Conservation (phyloP, 192 early-diverging fungal genomes). For the Podochytrium sp. region DNA sequence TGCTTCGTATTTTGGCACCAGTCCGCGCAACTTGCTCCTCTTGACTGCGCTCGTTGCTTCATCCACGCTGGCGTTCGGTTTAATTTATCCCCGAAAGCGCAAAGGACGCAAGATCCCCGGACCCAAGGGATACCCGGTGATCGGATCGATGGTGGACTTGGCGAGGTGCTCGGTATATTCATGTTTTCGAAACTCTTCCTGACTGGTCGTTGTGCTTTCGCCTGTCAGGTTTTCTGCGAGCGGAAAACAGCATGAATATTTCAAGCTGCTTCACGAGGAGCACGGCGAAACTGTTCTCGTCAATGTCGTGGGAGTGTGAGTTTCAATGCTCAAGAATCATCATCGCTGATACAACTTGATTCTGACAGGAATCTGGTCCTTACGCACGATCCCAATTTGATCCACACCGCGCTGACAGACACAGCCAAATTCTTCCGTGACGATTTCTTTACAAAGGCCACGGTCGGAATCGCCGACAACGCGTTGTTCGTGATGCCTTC, state of each 20-base stretch:
- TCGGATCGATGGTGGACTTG: slow-evolving; percentile 27
- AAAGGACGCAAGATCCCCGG: slow-evolving; percentile 13
- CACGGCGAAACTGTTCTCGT: not conserved
- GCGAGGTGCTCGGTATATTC: not conserved
- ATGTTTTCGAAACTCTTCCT: too few relatives aligned
- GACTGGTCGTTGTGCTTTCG: too few relatives aligned
- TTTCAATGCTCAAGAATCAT: not conserved
- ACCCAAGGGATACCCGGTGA: slow-evolving; percentile 23
- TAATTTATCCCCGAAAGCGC: not conserved
- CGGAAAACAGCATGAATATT: slow-evolving; percentile 8
- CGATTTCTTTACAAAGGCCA: not conserved
- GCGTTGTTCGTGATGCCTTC: slow-evolving; percentile 43
- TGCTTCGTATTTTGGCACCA: not conserved
- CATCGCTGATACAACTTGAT: not conserved
- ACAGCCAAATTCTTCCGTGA: slow-evolving; percentile 21
- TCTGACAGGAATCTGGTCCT: not conserved
- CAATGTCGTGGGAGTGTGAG: not conserved
- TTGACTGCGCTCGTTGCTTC: not conserved
- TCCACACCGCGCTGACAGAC: slow-evolving; percentile 25
- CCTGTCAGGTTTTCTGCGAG: too few relatives aligned
- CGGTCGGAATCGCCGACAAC: slow-evolving; percentile 27
- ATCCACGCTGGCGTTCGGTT: not conserved
- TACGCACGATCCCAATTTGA: not conserved
- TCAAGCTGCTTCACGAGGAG: not conserved
- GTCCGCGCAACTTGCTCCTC: not conserved